Base-by-base conservation (phyloP, 2,329 filamentous ascomycete genomes). In the Trichoderma koningii region DNA sequence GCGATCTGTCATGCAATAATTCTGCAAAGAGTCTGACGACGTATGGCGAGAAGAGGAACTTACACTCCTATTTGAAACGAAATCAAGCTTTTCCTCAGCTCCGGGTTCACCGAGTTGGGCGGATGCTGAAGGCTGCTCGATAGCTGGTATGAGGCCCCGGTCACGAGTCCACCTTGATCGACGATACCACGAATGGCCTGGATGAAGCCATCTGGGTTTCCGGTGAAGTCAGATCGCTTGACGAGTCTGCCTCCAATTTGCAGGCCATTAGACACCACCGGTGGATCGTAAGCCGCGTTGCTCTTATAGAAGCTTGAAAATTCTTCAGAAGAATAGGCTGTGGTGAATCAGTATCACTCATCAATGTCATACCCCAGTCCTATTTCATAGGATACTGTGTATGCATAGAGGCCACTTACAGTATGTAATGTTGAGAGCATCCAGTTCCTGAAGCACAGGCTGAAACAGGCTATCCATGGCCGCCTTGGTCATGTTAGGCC, bases 211-310 rank as follows among this genome's bases (percentile, higher is more conserved):
- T 38, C 34, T 14, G 34, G 34, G 12, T 38, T 38, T 12, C 34
- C 34, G 17, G 26, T 52, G 28, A 52, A 52, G 5, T 34, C 17
- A 5, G 26, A 17, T 7, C 42, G 48, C 28, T 56, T 56, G 12
- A 65, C 59, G 15, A 64, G 45, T 15, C 63, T 55, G 0, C 63
- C 63, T 5, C 56, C 63, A 23, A 65, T 52, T 28, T 62, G 61
- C 21, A 45, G 53, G 17, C 44, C 48, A 14, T 48, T 65, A 2
- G 62, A 42, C 19, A 62, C 62, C 15, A 38, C 28, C 14, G 45
- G 47, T 26, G 63, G 63, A n/a, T 51, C 45, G 4, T 51, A 52
- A 1, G 63, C 44, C 3, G 42, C 23, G 3, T 52, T 59, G 47
- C 53, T 59, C 2, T 64, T 47, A 17, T 45, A 12, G 26, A 64